phyloP scores from a whole-genome alignment of 768 basidiomycete species.

The Leccinum longicurvipes region DNA sequence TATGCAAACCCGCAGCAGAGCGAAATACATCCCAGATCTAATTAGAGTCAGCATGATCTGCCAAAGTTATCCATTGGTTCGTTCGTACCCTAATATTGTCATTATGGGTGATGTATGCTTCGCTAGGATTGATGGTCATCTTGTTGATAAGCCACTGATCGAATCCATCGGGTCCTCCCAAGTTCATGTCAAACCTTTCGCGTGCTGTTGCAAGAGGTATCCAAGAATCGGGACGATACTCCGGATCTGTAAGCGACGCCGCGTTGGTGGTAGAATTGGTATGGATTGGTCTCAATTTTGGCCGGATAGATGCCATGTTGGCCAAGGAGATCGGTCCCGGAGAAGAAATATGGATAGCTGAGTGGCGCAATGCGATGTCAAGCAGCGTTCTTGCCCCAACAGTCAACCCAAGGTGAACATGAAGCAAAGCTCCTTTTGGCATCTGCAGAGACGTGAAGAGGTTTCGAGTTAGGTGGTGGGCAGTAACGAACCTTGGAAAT shows the following conservation, averaged over 20 bases:
- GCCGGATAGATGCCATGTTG: constrained; percentile 44
- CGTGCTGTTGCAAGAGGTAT: constrained; percentile 54
- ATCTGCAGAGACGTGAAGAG: constrained; percentile 41
- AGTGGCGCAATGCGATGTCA: constrained; percentile 51
- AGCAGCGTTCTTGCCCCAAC: constrained; percentile 55
- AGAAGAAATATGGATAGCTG: constrained; percentile 58
- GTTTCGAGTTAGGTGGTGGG: background rate
- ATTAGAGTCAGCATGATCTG: background rate
- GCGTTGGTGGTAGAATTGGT: constrained; percentile 12
- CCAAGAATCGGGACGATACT: constrained; percentile 50
- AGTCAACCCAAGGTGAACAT: constrained; percentile 71
- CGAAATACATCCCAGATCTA: constrained; percentile 78
- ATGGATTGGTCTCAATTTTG: constrained; percentile 53
- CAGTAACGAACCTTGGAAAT: constrained; percentile 47
- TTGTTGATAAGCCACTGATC: constrained; percentile 61
- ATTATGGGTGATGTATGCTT: constrained; percentile 73
- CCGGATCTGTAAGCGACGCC: constrained; percentile 33
- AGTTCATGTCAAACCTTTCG: constrained; percentile 42
- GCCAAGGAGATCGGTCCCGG: constrained; percentile 36
- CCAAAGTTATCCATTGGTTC: background rate
- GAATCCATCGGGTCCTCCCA: constrained; percentile 65
- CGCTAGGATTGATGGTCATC: constrained; percentile 64
- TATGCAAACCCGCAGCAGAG: constrained; percentile 48
- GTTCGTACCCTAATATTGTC: constrained; percentile 56
- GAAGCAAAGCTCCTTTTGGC: constrained; percentile 78